Base-by-base conservation (phyloP, 805 yeast genomes). In the Wickerhamiella kurtzmanii region DNA sequence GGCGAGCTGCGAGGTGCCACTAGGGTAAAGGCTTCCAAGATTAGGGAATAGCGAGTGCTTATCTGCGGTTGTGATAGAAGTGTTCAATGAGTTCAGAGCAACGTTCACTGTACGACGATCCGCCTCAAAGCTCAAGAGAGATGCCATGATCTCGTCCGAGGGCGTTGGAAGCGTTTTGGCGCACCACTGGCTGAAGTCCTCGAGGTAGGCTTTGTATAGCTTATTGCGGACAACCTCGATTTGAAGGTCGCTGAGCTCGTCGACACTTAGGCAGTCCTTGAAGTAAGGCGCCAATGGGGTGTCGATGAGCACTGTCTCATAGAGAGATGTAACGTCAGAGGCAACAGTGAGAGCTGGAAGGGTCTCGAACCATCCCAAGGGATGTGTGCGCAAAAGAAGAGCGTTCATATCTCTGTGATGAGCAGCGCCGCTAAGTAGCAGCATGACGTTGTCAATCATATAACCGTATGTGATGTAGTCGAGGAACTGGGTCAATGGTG, bases 261-360 rank as follows among this genome's bases (percentile, higher is more conserved):
- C 87, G 9, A 48, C 50, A 13, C 83, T 72, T 50, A 92, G 72
- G 63, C 95, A 85, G 60, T 82, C 85, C 61, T 85, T 81, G 71
- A 92, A 92, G 67, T 88, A 92, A 37, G 96, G 95, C 1, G 98
- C 97, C 61, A 92, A 74, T 3, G 99, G 99, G 4, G 98, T 92
- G 66, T 92, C 99, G 47, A 92, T 81, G 49, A 92, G 71, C 13
- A 92, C 98, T 1, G 94, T 83, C 58, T 82, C 82, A 68, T 89
- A 92, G 57, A 92, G 73, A n/a, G 92, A 78, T 58, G 87, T 95
- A 48, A 89, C 77, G 64, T 89, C 97, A 2, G 96, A 86, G 43
- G 97, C 96, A 44, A 89, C 92, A 15, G 92, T 77, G 49, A 92
- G 72, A 0, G 97, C 89, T 35, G 98, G 98, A 56, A 92, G 75